These are phyloP conservation scores for Erodium trifolium DNA, from an alignment of 441 rosid genomes.

Conservation along the genomic window DNA sequence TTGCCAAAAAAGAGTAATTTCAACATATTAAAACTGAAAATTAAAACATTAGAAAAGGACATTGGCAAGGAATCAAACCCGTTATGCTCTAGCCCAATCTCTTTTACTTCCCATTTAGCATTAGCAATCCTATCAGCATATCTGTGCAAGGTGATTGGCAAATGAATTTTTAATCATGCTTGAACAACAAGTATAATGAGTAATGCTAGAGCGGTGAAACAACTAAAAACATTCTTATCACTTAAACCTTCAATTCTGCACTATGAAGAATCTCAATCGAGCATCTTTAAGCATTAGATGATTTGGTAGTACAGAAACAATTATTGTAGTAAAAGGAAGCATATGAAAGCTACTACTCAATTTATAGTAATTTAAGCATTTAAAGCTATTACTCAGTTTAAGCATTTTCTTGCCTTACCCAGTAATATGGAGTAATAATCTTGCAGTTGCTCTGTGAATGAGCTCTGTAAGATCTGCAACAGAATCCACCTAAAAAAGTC, in stretches of 20 bases:
- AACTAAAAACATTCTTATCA: background rate
- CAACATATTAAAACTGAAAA: background rate
- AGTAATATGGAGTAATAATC: conserved; percentile 72
- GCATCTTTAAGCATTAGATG: background rate
- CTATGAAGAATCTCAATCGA: background rate
- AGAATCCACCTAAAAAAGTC: conserved; percentile 65
- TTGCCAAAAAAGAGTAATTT: background rate
- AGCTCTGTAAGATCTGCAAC: conserved; percentile 73
- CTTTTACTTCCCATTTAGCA: conserved; percentile 95
- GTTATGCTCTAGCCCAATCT: conserved; percentile 93
- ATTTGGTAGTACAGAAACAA: background rate
- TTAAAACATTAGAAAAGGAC: conserved; percentile 8
- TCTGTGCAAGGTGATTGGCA: conserved; percentile 34
- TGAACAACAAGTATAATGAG: background rate
- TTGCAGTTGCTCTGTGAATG: conserved; percentile 85
- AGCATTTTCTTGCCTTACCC: conserved; percentile 49
- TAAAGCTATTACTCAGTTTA: background rate
- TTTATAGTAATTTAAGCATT: background rate
- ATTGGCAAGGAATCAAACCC: conserved; percentile 55
- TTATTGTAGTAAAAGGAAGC: background rate
- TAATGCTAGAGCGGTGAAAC: background rate
- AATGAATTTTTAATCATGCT: conserved; percentile 9
- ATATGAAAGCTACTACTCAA: background rate
- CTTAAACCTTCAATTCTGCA: background rate
- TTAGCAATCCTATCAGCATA: conserved; percentile 84